Evolutionary conservation across 129 eudicot species (phyloP), one percentile per base, ranked within the genome.

Genomic region (Apium graveolens): DNA sequence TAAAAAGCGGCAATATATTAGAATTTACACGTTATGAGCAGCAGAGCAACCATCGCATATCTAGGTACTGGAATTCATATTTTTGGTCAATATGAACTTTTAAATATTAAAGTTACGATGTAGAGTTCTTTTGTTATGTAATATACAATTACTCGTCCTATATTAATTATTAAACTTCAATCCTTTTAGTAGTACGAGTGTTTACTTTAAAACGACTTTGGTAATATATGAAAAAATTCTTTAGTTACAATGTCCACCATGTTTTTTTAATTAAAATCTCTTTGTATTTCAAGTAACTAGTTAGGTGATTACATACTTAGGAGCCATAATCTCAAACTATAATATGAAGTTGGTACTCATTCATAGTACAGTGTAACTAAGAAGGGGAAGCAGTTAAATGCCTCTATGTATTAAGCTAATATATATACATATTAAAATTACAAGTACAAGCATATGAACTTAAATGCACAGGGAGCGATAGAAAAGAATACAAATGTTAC

Each of bases 1-100:
- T 87, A 85, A 78, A 90, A 82, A 81, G 89, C 91, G 85, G 89
- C 82, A 76, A 78, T 24, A 70, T 65, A 21, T 75, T 9, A 38
- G 60, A 44, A 3, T 72, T 38, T 63, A 76, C 41, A 72, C 63
- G 78, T 73, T 71, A 71, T 78, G 49, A 82, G 81, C 86, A 38
- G 76, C 84, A 46, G 78, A 78, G 79, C 60, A 79, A 60, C 74
- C 26, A 35, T 32, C 42, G 42, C 42, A 31, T 69, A 35, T 35
- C 42, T 18, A 69, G 74, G 42, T 69, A 17, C 74, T 69, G 42
- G 0, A 31, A 35, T 32, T 32, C 11, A 0, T 31, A 31, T 18
- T 69, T 69, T 69, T 69, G 74, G 42, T 69, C 42, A 65, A 65
- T 66, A 5, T 69, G 44, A 31, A 69, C 39, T 17, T 69, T 69